Base-by-base conservation (phyloP, 164 flowering plant genomes). In the Protea cynaroides region DNA sequence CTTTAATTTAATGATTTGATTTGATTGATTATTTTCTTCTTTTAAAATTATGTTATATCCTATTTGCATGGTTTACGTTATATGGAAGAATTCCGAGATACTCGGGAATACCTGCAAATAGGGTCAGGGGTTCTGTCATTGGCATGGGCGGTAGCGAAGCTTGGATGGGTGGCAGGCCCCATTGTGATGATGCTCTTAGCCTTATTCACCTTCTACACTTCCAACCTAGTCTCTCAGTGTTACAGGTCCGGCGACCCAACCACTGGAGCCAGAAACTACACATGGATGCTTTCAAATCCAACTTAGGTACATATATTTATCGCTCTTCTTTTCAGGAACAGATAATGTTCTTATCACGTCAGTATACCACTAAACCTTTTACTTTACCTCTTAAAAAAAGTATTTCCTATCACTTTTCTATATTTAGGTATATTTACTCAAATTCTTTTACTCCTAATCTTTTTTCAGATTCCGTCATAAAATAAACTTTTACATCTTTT, bases 141-240 rank as follows among this genome's bases (percentile, higher is more conserved):
- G 73, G 87, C 85, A 69, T 83, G 89, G 89, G 87, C 84, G 14
- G 71, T 79, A 12, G 87, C 65, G 14, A 86, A 83, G 71, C 85
- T 85, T 8, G 87, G 90, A 23, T 85, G 90, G 87, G 71, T 85
- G 52, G 81, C 82, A 2, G 90, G 86, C n/a, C 86, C 87, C 9
- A 18, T 38, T 1, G 78, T 76, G 3, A 62, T 81, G 83, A 2
- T 73, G 23, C 73, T 85, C 54, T 83, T 83, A 56, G 83, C 90
- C 58, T 37, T 71, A 19, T 75, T 80, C 71, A 79, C 68, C 69
- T 71, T 74, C 65, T 81, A 80, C 77, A 78, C 90, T 54, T 81
- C 87, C 38, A 67, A 66, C 59, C 83, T 85, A 38, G 80, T 83
- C 2, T 46, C 86, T 0, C 71, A 71, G 36, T 83, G 90, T 43